Conservation (phyloP, 352 stramenopile genomes). For the Phytophthora litchii region DNA sequence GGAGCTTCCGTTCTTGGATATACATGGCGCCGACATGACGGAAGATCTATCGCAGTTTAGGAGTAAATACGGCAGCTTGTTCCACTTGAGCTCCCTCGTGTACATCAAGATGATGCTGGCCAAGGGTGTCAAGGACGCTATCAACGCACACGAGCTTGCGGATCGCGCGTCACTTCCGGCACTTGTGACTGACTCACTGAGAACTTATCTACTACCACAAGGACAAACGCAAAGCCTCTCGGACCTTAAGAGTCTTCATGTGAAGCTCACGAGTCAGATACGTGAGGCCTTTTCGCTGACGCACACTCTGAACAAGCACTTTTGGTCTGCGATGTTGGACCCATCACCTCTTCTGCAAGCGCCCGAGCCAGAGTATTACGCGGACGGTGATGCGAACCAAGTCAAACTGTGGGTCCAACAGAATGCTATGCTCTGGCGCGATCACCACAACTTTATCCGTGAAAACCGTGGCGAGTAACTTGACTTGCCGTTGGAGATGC, state of each 20-base stretch:
- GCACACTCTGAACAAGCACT: background rate
- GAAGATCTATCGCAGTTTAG: background rate
- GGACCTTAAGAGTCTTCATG: background rate
- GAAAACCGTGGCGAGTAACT: background rate
- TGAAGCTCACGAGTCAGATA: background rate
- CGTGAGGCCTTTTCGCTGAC: background rate
- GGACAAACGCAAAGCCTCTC: background rate
- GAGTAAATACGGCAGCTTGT: no score
- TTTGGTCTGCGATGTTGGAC: background rate
- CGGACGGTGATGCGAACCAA: background rate
- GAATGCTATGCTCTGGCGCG: background rate
- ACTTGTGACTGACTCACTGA: background rate
- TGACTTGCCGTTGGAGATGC: no score
- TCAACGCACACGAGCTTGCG: background rate
- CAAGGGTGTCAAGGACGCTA: no score
- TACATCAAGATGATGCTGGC: no score
- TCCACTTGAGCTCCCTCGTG: no score
- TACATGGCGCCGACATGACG: background rate
- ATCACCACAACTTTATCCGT: background rate
- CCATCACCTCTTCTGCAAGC: background rate
- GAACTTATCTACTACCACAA: background rate
- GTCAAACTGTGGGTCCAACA: background rate
- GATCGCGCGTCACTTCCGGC: background rate
- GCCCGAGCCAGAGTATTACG: background rate
- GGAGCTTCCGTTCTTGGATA: conserved; percentile 1